A percentile compares a stretch with the other conserved stretches of the same genome.
These are phyloP conservation scores for Trypanosoma lewisi DNA, from an alignment of 208 protist species.

Conservation along the genomic window DNA sequence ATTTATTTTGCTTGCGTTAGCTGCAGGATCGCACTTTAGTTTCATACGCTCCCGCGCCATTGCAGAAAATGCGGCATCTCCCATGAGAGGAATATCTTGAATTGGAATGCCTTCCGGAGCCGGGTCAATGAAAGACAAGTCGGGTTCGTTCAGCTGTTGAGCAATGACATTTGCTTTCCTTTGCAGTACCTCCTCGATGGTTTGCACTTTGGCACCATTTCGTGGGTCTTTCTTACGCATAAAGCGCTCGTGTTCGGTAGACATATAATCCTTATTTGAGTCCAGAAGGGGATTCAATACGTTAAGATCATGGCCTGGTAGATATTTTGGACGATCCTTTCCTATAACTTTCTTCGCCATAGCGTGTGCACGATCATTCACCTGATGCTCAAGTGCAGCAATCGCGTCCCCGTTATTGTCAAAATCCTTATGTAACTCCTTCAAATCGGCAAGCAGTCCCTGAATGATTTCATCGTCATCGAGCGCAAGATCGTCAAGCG, in stretches of 20 bases:
- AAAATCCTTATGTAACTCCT: conserved; percentile 59
- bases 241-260: conserved; percentile 50
- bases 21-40: conserved; percentile 42
- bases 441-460: conserved; percentile 46
- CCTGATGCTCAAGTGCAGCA: conserved; percentile 38
- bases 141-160: conserved; percentile 30
- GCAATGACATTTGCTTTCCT: conserved; percentile 52
- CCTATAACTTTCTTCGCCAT: conserved; percentile 33
- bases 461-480: conserved; percentile 59
- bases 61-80: conserved; percentile 52
- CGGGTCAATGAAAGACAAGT: conserved; percentile 65
- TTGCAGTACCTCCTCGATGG: no score
- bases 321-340: conserved; percentile 59
- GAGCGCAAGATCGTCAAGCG: conserved; percentile 63
- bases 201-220: no score
- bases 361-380: conserved; percentile 36
- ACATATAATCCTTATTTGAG: conserved; percentile 44
- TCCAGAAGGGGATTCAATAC: conserved; percentile 49
- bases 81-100: conserved; percentile 47
- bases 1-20: conserved; percentile 63
- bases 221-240: no score
- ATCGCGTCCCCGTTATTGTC: conserved; percentile 46
- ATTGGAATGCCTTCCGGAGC: conserved; percentile 57
- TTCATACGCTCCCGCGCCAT: conserved; percentile 38
- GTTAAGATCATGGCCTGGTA: no score